Percentiles rank a stretch among this genome's conserved stretches.
Conservation (phyloP, 78 protist genomes). For the Cavenderia fasciculata region DNA sequence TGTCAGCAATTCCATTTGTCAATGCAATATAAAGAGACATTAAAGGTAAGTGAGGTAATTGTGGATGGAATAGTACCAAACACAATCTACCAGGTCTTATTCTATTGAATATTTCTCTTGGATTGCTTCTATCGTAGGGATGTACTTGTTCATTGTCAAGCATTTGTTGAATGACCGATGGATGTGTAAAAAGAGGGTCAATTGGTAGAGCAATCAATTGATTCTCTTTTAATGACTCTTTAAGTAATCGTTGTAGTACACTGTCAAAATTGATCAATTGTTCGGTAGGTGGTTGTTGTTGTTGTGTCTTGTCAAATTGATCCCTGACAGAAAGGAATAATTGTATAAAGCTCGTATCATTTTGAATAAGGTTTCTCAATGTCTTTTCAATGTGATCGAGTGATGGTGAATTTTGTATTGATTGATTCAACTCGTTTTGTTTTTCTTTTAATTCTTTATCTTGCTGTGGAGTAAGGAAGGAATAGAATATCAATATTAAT, state of each 20-base stretch:
- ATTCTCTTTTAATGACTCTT: background rate
- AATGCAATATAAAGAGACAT: conserved; percentile 68
- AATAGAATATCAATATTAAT: no score
- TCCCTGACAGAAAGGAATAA: no score
- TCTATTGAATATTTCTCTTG: background rate
- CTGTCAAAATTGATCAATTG: conserved; percentile 4
- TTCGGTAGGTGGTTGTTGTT: background rate
- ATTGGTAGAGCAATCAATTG: conserved; percentile 8
- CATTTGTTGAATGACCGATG: conserved; percentile 7
- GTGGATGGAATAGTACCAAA: conserved; percentile 40
- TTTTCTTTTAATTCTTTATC: no score
- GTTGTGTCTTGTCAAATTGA: conserved; percentile 6
- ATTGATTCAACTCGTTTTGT: no score
- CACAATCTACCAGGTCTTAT: conserved; percentile 26
- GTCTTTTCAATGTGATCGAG: no score
- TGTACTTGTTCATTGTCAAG: conserved; percentile 58
- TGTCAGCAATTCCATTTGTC: conserved; percentile 36
- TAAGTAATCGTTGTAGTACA: background rate
- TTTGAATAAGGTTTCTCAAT: no score
- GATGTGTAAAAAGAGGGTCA: conserved; percentile 1
- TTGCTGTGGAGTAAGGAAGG: no score
- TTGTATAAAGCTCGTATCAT: no score
- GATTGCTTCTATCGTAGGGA: conserved; percentile 5
- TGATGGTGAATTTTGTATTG: no score
- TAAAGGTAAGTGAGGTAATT: conserved; percentile 19